Base-by-base conservation (phyloP, 768 basidiomycete genomes). In the Coprinellus micaceus region DNA sequence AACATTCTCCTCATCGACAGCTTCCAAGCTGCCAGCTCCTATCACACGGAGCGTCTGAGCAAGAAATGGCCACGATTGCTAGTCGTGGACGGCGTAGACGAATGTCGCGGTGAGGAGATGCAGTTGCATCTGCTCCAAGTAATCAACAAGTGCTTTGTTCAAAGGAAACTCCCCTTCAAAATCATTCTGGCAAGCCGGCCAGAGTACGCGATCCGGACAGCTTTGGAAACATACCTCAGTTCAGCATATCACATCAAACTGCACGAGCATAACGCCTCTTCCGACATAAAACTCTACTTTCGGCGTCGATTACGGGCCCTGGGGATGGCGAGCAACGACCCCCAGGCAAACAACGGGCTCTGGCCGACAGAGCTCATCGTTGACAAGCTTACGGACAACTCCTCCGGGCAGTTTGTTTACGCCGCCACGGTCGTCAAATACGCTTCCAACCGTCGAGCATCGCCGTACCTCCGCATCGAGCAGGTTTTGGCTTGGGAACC, bases 331-430 rank as follows among this genome's bases (percentile, higher is more conserved):
- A 47, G 41, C 53, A 28, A 19, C 19, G 46, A 6, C 25, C 19
- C 46, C 12, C 46, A 26, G 11, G 45, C 25, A 11, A 25, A 21
- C 12, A 26, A 47, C 24, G 22, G 22, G 3, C 9, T 9, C 6
- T 54, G 53, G 53, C 53, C 53, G 21, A 28, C 41, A 13, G 44
- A 41, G 12, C 41, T 17, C 17, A 43, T 28, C 15, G 39, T 45
- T 17, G 7, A 37, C 24, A 46, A 28, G 11, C 24, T 45, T 15
- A 37, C 3, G 22, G 53, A 29, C 25, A 44, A 45, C 10, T 12
- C 53, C 7, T 54, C 53, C 10, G 41, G 53, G 9, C 28, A 54
- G 29, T 54, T 54, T 45, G 43, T 54, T 21, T 54, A 54, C 24
- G 53, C 26, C n/a, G 53, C 53, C 12, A 45, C 53, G 10, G 41